Base-by-base conservation (phyloP, 2,329 filamentous ascomycete species). In the Botrytis elliptica region DNA sequence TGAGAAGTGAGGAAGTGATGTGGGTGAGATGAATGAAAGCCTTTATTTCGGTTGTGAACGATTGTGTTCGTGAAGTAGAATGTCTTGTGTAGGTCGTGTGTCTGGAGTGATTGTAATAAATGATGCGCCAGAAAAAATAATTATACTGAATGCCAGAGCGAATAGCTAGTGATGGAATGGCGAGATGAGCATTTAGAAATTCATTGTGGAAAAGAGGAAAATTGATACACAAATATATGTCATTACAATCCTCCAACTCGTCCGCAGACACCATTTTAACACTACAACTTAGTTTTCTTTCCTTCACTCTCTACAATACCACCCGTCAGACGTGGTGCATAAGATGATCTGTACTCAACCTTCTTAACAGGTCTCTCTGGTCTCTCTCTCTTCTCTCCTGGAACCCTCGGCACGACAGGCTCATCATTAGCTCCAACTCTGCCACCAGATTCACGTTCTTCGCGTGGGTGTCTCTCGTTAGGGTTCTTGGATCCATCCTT, bases 231-330 rank as follows among this genome's bases (percentile, higher is more conserved):
- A 42, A 20, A n/a, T 42, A 57, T 68, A 42, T 57, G 42, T 42
- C 66, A 69, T 69, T 69, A 69, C 49, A 68, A 59, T 42, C 38
- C 66, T 4, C 49, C 66, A 25, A 40, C 38, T n/a, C 1, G 55
- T 16, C 36, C 12, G 46, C 9, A 29, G 9, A 69, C 29, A 42
- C 16, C 36, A 42, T 9, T 36, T 4, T 29, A 69, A 8, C 22
- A 68, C 72, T 95, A 93, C 83, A 97, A 97, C 0, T 90, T 93
- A 73, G 89, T 89, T 86, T 96, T 97, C 83, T 91, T 94, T 73
- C 95, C 95, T 76, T 91, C 88, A 12, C 88, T 87, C 82, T 92
- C 90, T 36, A 96, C 92, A 81, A 96, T 93, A 12, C 90, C 91
- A 74, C 93, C 93, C 62, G 91, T 95, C 77, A 94, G 87, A 79